Evolutionary conservation across 73 alveolate species (phyloP).

Genomic region (Paramecium tetraurelia): DNA sequence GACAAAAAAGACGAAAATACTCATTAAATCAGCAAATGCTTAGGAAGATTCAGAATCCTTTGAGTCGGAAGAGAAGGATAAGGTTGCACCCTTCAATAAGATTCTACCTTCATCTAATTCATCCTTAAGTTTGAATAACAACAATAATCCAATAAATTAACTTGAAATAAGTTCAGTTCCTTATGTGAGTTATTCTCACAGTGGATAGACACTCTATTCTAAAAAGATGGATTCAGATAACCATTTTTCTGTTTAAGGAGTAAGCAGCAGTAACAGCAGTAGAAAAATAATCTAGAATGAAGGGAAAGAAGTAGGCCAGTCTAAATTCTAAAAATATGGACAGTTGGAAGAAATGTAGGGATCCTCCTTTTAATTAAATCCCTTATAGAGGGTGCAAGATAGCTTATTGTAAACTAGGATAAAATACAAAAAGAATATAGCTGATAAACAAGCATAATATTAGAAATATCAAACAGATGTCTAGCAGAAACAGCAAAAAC

Average conservation of each 20-base stretch:
- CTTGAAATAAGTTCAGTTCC: background rate
- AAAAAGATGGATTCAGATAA: slow-evolving; percentile 3
- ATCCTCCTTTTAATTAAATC: background rate
- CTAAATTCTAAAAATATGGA: background rate
- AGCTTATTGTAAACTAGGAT: background rate
- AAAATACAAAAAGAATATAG: background rate
- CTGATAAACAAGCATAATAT: background rate
- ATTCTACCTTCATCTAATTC: background rate
- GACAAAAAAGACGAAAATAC: background rate
- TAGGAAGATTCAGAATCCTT: background rate
- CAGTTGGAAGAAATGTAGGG: background rate
- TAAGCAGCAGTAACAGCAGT: background rate
- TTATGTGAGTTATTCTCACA: background rate
- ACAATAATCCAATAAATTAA: background rate
- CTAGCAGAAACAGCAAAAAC: background rate
- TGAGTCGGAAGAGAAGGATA: background rate
- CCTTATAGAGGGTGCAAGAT: background rate
- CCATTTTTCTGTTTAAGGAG: background rate
- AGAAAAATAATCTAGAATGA: background rate
- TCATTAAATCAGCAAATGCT: background rate
- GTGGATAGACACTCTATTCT: background rate
- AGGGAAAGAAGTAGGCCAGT: background rate
- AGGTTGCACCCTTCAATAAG: background rate
- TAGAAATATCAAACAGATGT: background rate
- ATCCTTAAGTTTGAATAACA: background rate